Evolutionary conservation across 495 filamentous ascomycete species (phyloP), one percentile per base, ranked within the genome.

Genomic region (Penicillium taxi): DNA sequence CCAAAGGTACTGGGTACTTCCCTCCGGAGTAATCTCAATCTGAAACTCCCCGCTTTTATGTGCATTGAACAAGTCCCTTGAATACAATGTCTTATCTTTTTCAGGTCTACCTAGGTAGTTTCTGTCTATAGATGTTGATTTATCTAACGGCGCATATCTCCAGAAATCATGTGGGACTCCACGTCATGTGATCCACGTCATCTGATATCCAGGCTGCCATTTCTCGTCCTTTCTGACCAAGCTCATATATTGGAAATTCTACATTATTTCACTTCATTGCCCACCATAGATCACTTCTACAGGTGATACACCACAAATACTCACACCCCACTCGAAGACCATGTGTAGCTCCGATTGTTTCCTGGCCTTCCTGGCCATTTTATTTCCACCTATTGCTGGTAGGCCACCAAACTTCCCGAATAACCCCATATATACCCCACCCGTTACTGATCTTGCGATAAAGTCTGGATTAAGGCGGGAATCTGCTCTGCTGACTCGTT

Each of bases 401-500:
- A 74, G 50, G 80, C 67, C 35, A 39, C 23, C 30, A 29, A 34
- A 27, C 37, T 26, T 15, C 32, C 26, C 32, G 20, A 26, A n/a
- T 25, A 16, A 47, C 17, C 34, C 35, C 25, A 31, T 31, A 18
- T 28, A 44, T 22, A 12, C 7, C 11, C 15, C 15, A 32, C 32
- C 41, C 17, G 27, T 36, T 9, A 33, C 41, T 44, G 30, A 44
- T 16, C n/a, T n/a, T n/a, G n/a, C n/a, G n/a, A n/a, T 26, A 43
- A 44, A 94, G 90, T 96, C 47, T 96, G 90, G 90, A 84, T 98
- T 31, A 98, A 96, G 66, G 62, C 77, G 56, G 91, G 91, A 47
- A 73, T 98, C 65, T 98, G 91, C 73, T 83, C 79, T 37, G 87
- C 84, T 26, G 93, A 96, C 72, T 86, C 81, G 18, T 46, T 96